Percentiles rank a stretch among this genome's conserved stretches.
Conservation (phyloP, 371 early-diverging fungal species). For the Funneliformis caledonium region DNA sequence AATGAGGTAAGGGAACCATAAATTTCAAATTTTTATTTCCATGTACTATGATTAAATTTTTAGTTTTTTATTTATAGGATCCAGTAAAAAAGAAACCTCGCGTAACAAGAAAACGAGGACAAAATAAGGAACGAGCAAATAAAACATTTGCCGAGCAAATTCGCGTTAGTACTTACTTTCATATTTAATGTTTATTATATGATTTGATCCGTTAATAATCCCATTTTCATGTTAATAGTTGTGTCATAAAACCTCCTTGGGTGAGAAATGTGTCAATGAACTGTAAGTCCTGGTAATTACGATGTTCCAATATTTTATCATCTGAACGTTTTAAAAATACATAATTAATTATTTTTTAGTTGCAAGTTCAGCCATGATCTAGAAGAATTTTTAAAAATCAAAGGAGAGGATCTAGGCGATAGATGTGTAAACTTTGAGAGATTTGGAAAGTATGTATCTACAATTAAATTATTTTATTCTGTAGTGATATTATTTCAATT, state of each 20-base stretch:
- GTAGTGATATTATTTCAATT: no score
- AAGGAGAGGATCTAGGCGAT: conserved; percentile 78
- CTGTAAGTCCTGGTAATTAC: neutral
- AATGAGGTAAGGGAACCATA: neutral
- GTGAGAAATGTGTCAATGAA: neutral
- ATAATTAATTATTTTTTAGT: neutral
- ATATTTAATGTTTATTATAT: neutral
- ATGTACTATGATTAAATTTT: neutral
- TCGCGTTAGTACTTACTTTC: neutral
- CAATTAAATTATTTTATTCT: neutral
- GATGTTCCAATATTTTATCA: neutral
- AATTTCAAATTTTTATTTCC: neutral
- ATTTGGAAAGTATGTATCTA: conserved; percentile 69
- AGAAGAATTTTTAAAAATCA: conserved; percentile 60
- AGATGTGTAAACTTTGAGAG: conserved; percentile 72
- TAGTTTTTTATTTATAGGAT: neutral
- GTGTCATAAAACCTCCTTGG: conserved; percentile 4
- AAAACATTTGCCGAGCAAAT: neutral
- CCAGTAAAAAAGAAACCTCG: conserved; percentile 19
- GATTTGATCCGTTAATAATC: neutral
- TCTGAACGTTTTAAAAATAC: neutral
- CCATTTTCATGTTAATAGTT: conserved; percentile 2
- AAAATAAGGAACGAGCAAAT: conserved; percentile 1
- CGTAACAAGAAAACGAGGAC: conserved; percentile 9
- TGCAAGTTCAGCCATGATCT: conserved; percentile 75